Base-by-base conservation (phyloP, 2,329 filamentous ascomycete species). In the Ascochyta koolunga region DNA sequence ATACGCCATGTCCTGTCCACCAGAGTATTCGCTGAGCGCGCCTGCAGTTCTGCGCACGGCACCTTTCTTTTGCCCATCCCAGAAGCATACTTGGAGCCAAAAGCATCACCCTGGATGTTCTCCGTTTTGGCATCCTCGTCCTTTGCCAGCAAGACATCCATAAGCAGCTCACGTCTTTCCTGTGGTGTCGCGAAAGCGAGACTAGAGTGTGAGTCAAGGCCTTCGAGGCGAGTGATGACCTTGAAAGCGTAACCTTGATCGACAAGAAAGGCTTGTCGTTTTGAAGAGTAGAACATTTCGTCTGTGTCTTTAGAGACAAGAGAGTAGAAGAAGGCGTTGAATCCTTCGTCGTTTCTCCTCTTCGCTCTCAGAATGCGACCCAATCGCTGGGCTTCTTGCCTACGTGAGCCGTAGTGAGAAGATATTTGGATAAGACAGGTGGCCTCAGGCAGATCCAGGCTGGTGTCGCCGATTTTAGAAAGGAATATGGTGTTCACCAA, bases 221-320 rank as follows among this genome's bases (percentile, higher is more conserved):
- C 95, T 68, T 93, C 89, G 7, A 99, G 82, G 69, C 96, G 91
- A 0, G 95, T 99, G 72, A 99, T 99, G 58, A 98, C 93, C 73
- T 98, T 98, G 83, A 99, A 99, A 0, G 95, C 93, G 72, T 99
- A 99, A 9, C 95, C 95, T 76, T 99, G 95, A 63, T 99, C 95
- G 19, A 99, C 93, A 1, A 99, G 82, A 79, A 99, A 99, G 1
- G 95, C 93, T 76, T 99, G 95, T 9, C 95, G 86, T 76, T 97
- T 98, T 4, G 92, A 93, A 0, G 93, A 97, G 75, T 96, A 99
- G 72, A 88, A 95, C 93, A 99, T 98, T 74, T 99, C 95, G 58
- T 93, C 89, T 0, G 95, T 99, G 71, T 99, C 95, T 74, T 98
- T 98, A 5, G 91, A 96, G 3, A 99, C 95, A 0, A 99, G 83